Evolutionary conservation across 106 monocot species (phyloP), one percentile per base, ranked within the genome.

Genomic region (Platanthera guangdongensis): DNA sequence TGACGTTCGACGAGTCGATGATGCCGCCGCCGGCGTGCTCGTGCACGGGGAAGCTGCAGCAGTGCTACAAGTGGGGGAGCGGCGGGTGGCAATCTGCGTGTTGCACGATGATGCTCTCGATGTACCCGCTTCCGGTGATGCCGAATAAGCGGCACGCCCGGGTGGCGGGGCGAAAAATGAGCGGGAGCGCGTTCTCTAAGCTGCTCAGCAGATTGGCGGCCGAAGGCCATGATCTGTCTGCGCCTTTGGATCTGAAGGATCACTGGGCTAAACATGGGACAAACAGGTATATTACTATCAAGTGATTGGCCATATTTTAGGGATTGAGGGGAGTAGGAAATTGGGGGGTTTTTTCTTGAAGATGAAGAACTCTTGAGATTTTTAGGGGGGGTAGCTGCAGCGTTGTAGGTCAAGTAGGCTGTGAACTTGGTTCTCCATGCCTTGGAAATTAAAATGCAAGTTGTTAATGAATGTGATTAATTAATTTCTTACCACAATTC

Each of bases 251-350:
- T 76, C 83, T 91, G 68, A 88, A 85, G 75, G 84, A 86, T 16
- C 87, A 91, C 54, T 91, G 90, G 90, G 85, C 87, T 57, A 91
- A 78, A 85, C 90, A 91, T 78, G 90, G 90, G 7, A 91, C 90
- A 0, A 91, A 91, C 53, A 79, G 87, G 22, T 90, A 85, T 51
- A 90, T 90, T 67, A 90, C 90, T 8, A 90, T 90, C 82, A 90
- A 72, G 72, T 90, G 81, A 87, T 13, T 48, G 15, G 25, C 6
- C 0, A 70, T 10, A 7, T 65, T 30, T 32, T n/a, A 39, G 65
- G 30, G 30, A 30, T 65, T 65, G n/a, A 60, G 7, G 59, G 9
- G 59, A 59, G 59, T n/a, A 60, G 59, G 18, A 9, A 60, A 60
- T 60, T 5, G 64, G 64, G 1, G 64, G 64, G 30, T 8, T 64